These are phyloP conservation scores for Talaromyces verruculosus DNA, from an alignment of 2,329 filamentous ascomycete species.

Conservation along the genomic window DNA sequence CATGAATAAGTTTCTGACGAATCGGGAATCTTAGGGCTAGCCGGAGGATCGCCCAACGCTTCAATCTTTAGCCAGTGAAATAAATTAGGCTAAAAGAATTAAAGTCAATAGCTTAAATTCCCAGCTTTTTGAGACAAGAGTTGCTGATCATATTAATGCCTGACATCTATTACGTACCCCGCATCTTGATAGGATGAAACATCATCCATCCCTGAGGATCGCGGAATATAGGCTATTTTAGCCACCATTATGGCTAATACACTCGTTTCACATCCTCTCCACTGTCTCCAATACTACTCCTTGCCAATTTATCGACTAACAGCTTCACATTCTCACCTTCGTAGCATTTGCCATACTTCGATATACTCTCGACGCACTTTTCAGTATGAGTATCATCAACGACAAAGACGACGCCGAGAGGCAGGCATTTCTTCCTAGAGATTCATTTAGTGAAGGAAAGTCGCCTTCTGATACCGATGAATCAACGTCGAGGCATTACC, in stretches of 20 bases:
- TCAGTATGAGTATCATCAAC: neutral
- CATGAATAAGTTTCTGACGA: neutral
- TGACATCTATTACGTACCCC: neutral
- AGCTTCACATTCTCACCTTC: too few relatives aligned
- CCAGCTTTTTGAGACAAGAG: neutral
- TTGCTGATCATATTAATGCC: neutral
- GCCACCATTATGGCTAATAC: neutral
- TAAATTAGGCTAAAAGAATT: neutral
- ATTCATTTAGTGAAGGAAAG: neutral
- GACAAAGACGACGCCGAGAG: conserved; percentile 3
- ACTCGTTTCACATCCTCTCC: neutral
- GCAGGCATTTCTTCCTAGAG: conserved; percentile 9
- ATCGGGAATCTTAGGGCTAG: neutral
- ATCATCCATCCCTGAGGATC: neutral
- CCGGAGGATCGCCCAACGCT: neutral
- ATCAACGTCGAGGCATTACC: neutral
- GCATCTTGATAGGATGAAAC: neutral
- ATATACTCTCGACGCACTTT: neutral
- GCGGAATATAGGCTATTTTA: conserved; percentile 9
- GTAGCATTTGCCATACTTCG: neutral
- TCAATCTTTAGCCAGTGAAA: neutral
- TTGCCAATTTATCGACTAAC: neutral
- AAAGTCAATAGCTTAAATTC: neutral
- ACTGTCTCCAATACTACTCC: neutral
- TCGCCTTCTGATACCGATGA: neutral